phyloP scores from a whole-genome alignment of 257 asterid species.

The Avicennia marina region DNA sequence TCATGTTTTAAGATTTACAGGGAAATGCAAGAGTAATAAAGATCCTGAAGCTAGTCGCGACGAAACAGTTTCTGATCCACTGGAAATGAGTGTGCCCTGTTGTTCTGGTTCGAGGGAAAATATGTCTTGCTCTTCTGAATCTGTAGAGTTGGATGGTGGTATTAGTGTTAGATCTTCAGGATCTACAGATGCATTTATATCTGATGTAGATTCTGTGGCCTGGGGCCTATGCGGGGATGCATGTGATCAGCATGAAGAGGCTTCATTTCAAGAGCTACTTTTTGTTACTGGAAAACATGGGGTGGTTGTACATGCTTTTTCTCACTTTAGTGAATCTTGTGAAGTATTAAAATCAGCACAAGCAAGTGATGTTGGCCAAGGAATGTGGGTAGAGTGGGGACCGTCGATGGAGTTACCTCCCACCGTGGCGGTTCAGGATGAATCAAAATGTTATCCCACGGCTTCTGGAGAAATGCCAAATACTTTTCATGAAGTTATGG shows the following conservation, averaged over 20 bases:
- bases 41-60: constrained; percentile 31
- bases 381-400: constrained; percentile 90
- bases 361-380: constrained; percentile 48
- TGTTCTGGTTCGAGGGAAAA: constrained; percentile 32
- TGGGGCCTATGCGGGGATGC: constrained; percentile 70
- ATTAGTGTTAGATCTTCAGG: constrained; percentile 27
- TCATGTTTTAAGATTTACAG: constrained; percentile 26
- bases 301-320: constrained; percentile 75
- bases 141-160: constrained; percentile 28
- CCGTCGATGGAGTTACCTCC: constrained; percentile 40
- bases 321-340: constrained; percentile 32
- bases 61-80: constrained; percentile 25
- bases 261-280: constrained; percentile 62
- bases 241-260: constrained; percentile 49
- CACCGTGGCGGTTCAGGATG: constrained; percentile 22
- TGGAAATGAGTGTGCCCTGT: constrained; percentile 27
- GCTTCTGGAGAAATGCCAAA: constrained; percentile 21
- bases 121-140: constrained; percentile 31
- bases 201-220: constrained; percentile 71
- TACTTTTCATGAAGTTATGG: constrained; percentile 20
- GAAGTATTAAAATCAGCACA: constrained; percentile 30
- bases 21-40: constrained; percentile 28
- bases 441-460: constrained; percentile 19
- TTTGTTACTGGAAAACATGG: constrained; percentile 76
- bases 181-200: constrained; percentile 44